Evolutionary conservation across 306 rosid species (phyloP), one percentile per base, ranked within the genome.

Genomic region (Astragalus membranaceus): DNA sequence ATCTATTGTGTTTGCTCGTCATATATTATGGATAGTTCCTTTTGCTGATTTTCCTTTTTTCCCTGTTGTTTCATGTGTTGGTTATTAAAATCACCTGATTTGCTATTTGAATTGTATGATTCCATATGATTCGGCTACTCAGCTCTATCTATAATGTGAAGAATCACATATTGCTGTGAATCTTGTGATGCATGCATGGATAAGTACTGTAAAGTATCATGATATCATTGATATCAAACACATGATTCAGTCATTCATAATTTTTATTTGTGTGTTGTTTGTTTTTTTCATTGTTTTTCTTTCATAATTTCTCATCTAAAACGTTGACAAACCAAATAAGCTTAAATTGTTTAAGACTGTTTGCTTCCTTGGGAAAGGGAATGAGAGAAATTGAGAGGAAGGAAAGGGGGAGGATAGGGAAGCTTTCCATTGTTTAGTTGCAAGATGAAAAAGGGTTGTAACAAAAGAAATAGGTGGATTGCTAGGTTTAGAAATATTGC

Each of bases 1-100:
- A 11, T 61, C 8, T 53, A n/a, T 63, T 54, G 42, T 53, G 52
- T 54, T 77, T 52, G 30, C 39, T 62, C 46, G 8, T 57, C 46
- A 23, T 41, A 59, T 75, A n/a, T 61, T 64, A 16, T 8, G 41
- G 62, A 15, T 67, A 41, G 44, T 41, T 63, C 10, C 23, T 29
- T 65, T 76, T 61, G 41, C 52, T n/a, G 37, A 41, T 70, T 58
- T 73, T 80, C 60, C 57, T n/a, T 35, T 72, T 5, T 14, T 43
- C 16, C 14, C 35, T 64, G 35, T 26, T 39, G 35, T 55, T 67
- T 64, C 52, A 70, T 26, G 26, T 39, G 20, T 67, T 74, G 6
- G 16, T 33, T 67, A 35, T 49, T 36, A 35, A 8, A 10, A 42
- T 49, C 29, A 8, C 33, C 16, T 16, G 48, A 35, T 50, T 67